Percentiles rank a stretch among this genome's conserved stretches.
Evolutionary conservation across 441 rosid species (phyloP).

Genomic region (Pelargonium cotyledonis): DNA sequence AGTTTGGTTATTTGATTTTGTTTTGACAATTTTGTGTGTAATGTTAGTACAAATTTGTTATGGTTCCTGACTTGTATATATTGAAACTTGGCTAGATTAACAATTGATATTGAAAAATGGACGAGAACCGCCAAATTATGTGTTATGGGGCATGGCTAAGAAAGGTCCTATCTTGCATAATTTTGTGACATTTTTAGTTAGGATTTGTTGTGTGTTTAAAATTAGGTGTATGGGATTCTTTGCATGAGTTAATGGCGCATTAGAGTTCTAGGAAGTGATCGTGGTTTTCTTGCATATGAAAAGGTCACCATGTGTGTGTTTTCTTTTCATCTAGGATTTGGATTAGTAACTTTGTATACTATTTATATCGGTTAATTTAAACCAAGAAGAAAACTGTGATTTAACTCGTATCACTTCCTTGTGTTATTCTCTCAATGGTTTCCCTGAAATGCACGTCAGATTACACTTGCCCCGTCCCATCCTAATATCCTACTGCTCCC

Average conservation of each 20-base stretch:
- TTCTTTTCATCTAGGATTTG: not conserved
- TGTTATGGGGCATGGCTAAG: too few species aligned
- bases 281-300: not conserved
- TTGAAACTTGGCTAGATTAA: too few species aligned
- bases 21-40: not conserved
- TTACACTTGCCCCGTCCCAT: too few species aligned
- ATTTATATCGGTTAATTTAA: not conserved
- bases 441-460: not conserved
- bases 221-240: not conserved
- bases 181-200: not conserved
- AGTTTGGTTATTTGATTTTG: not conserved
- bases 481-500: too few species aligned
- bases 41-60: too few species aligned
- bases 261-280: not conserved
- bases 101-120: too few species aligned
- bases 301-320: not conserved
- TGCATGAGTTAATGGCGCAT: not conserved
- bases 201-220: not conserved
- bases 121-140: too few species aligned
- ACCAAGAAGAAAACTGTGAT: not conserved
- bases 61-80: too few species aligned
- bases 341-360: not conserved
- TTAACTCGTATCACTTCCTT: not conserved
- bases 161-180: too few species aligned
- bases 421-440: not conserved